Evolutionary conservation across 179 eudicot species (phyloP).

Genomic region (Camellia oleifera): DNA sequence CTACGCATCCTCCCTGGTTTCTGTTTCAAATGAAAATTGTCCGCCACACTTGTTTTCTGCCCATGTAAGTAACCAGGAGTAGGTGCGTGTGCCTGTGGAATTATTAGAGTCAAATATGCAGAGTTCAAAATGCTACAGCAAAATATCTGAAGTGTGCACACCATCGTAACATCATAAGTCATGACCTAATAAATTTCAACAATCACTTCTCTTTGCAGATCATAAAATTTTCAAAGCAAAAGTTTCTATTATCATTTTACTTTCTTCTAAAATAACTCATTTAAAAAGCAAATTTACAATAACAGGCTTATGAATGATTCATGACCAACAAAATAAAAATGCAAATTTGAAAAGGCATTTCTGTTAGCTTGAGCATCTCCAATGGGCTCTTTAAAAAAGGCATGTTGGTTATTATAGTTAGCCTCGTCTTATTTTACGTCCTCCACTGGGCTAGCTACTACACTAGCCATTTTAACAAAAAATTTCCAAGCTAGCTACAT

Average conservation of each 20-base stretch:
- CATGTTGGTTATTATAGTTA: too few species aligned
- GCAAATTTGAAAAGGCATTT: neutral
- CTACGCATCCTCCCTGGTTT: constrained; percentile 65
- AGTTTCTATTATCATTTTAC: neutral
- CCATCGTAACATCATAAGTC: neutral
- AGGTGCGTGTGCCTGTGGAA: constrained; percentile 55
- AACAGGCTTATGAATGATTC: neutral
- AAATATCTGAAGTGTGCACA: neutral
- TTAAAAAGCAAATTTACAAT: neutral
- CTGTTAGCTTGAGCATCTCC: neutral
- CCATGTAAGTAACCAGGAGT: constrained; percentile 55
- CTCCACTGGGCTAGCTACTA: too few species aligned
- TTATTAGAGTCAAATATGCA: neutral
- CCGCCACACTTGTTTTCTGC: constrained; percentile 36
- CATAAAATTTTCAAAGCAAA: neutral
- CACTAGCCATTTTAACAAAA: too few species aligned
- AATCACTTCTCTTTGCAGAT: constrained; percentile 32
- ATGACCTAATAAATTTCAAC: neutral
- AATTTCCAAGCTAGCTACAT: too few species aligned
- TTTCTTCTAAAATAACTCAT: neutral
- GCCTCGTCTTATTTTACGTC: too few species aligned
- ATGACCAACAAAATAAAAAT: neutral
- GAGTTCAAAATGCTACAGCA: neutral
- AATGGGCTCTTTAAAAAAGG: too few species aligned
- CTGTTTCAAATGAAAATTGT: constrained; percentile 54